Evolutionary conservation across 805 yeast species (phyloP).

Genomic region (Kuraishia piskuri): DNA sequence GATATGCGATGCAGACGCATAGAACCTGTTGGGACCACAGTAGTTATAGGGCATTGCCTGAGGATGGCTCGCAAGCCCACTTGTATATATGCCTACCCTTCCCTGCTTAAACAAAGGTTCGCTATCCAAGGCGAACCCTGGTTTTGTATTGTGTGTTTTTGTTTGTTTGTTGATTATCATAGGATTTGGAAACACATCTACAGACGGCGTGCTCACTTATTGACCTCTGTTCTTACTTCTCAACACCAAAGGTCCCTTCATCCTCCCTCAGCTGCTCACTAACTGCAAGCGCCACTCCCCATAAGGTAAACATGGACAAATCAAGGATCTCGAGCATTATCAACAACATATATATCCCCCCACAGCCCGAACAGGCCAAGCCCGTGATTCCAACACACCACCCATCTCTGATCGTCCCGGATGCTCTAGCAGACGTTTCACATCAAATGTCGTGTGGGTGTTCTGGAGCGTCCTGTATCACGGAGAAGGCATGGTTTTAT

Average conservation of each 20-base stretch:
- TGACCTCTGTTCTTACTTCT: no score
- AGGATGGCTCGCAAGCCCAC: neutral
- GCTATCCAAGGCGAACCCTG: no score
- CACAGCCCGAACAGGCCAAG: constrained; percentile 7
- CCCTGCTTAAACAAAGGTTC: no score
- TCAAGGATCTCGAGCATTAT: constrained; percentile 20
- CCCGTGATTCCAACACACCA: constrained; percentile 23
- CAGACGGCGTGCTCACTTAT: no score
- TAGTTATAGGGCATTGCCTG: no score
- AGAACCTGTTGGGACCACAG: no score
- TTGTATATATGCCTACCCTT: no score
- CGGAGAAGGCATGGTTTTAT: constrained; percentile 27
- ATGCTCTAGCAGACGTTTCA: constrained; percentile 18
- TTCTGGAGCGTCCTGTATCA: constrained; percentile 23
- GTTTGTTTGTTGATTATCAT: no score
- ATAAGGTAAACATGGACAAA: constrained; percentile 22
- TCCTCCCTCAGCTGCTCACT: neutral
- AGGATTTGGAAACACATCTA: no score
- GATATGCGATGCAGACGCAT: neutral
- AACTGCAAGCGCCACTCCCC: neutral
- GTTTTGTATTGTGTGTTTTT: no score
- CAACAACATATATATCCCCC: constrained; percentile 25
- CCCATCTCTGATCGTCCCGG: constrained; percentile 25
- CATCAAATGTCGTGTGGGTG: constrained; percentile 24
- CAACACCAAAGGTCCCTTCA: no score